Percentiles rank a stretch among this genome's conserved stretches.
Conservation (phyloP, 78 protist species). For the Cavenderia fasciculata region DNA sequence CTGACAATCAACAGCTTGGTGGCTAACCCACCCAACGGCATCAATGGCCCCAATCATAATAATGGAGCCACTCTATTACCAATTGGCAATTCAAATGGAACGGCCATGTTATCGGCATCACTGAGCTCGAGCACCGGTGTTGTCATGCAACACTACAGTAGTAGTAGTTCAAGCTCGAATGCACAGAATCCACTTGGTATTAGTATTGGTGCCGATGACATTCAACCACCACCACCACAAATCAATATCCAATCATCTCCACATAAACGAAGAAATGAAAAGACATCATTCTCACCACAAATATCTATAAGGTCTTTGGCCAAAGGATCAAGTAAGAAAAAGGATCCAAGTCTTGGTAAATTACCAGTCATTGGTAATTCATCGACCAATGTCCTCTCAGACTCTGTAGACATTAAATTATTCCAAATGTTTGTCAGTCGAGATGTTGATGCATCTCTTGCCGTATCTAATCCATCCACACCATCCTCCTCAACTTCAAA, state of each 20-base stretch:
- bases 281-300: constrained; percentile 3
- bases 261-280: neutral
- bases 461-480: too few species aligned
- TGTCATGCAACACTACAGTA: neutral
- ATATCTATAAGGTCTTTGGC: neutral
- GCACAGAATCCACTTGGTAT: neutral
- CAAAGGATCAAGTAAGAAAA: neutral
- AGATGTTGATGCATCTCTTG: neutral
- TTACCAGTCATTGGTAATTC: neutral
- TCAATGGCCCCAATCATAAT: neutral
- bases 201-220: neutral
- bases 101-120: neutral
- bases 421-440: constrained; percentile 48
- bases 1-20: neutral
- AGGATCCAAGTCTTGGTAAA: neutral
- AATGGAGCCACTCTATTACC: neutral
- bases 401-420: constrained; percentile 28
- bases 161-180: too few species aligned
- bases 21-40: neutral
- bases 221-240: constrained; percentile 4
- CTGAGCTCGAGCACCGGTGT: neutral
- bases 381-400: neutral
- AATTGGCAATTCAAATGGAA: neutral
- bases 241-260: neutral
- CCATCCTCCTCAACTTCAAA: too few species aligned